These are phyloP conservation scores for Lavandula angustifolia DNA, from an alignment of 257 asterid species.

Conservation along the genomic window DNA sequence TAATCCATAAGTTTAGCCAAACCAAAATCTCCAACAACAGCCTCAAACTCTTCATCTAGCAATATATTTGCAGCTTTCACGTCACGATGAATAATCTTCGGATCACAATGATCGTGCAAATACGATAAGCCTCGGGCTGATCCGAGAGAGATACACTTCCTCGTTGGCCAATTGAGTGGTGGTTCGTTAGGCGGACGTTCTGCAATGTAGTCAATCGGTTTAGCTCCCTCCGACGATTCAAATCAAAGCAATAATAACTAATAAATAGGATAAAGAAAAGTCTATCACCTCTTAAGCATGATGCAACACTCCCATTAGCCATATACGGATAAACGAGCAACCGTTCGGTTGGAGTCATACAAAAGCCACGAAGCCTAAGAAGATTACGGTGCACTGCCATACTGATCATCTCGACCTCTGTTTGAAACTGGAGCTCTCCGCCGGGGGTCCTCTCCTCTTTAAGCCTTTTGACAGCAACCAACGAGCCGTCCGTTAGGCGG, in stretches of 20 bases:
- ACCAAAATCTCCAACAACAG: constrained; percentile 60
- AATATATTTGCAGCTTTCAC: constrained; percentile 63
- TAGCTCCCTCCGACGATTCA: neutral
- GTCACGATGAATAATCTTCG: constrained; percentile 56
- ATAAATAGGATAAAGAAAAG: neutral
- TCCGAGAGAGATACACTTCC: constrained; percentile 57
- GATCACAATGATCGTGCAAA: constrained; percentile 59
- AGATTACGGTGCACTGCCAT: constrained; percentile 65
- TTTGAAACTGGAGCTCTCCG: constrained; percentile 58
- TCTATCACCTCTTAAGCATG: constrained; percentile 52
- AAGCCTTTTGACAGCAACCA: constrained; percentile 56
- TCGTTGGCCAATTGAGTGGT: constrained; percentile 54
- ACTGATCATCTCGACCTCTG: constrained; percentile 58
- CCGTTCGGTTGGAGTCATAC: constrained; percentile 63
- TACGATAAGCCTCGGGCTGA: constrained; percentile 58
- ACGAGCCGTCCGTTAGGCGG: constrained; percentile 48
- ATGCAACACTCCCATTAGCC: constrained; percentile 66
- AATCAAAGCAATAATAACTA: neutral
- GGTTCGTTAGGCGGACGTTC: constrained; percentile 53
- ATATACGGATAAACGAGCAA: constrained; percentile 59
- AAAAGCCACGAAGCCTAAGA: constrained; percentile 55
- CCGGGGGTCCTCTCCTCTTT: constrained; percentile 61
- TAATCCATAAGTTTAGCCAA: constrained; percentile 62
- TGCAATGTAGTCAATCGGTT: constrained; percentile 24
- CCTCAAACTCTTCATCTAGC: constrained; percentile 58